Percentiles rank a stretch among this genome's conserved stretches.
Conservation (phyloP, 192 early-diverging fungal species). For the Coemansia sp. region DNA sequence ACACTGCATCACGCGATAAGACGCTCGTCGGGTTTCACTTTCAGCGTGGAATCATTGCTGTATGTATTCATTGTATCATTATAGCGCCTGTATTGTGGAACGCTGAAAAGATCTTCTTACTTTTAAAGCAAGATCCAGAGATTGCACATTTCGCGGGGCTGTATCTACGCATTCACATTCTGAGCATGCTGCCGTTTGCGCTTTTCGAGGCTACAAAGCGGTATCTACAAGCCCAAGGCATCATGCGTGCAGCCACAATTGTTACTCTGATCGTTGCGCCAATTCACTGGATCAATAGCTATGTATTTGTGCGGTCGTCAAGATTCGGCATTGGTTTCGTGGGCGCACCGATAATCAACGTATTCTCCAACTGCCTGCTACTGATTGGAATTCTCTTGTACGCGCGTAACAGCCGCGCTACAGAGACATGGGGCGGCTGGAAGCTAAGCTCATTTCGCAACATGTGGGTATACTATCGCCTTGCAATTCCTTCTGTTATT, state of each 20-base stretch:
- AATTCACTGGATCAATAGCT: conserved; percentile 73
- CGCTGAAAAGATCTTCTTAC: conserved; percentile 60
- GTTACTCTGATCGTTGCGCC: conserved; percentile 66
- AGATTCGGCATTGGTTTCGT: conserved; percentile 65
- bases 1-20: conserved; percentile 11
- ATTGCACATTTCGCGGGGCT: conserved; percentile 57
- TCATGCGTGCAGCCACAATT: conserved; percentile 75
- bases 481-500: conserved; percentile 75
- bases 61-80: conserved; percentile 2
- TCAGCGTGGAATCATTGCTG: conserved; percentile 21
- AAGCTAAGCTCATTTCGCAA: conserved; percentile 60
- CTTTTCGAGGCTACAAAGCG: conserved; percentile 76
- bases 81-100: conserved; percentile 18
- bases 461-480: conserved; percentile 57
- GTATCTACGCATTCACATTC: conserved; percentile 64
- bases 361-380: conserved; percentile 71
- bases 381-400: conserved; percentile 65
- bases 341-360: conserved; percentile 75
- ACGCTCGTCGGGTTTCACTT: conserved; percentile 16
- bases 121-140: conserved; percentile 64
- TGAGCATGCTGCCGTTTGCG: conserved; percentile 69
- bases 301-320: too few species aligned
- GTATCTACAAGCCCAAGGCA: conserved; percentile 78
- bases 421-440: conserved; percentile 76
- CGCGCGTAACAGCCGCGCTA: conserved; percentile 38